Conservation (phyloP, 2,329 filamentous ascomycete genomes). For the Beauveria caledonica region DNA sequence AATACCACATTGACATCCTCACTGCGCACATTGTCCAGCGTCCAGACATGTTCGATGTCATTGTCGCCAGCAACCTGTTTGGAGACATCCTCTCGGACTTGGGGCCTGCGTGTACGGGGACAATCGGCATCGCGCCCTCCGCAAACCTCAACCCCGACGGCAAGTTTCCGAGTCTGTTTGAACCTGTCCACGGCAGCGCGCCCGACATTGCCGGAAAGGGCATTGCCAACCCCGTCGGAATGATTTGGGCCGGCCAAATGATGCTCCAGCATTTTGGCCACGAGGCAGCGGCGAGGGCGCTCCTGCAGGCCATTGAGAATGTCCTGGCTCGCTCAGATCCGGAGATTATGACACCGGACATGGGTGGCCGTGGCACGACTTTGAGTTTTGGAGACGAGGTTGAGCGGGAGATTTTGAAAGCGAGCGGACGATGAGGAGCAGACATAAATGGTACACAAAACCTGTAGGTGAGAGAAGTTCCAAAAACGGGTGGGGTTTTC, state of each 20-base stretch:
- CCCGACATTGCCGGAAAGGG: constrained; percentile 67
- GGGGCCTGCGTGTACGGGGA: constrained; percentile 60
- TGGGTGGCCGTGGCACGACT: constrained; percentile 23
- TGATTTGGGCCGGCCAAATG: constrained; percentile 60
- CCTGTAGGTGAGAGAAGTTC: not conserved
- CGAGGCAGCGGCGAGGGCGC: constrained; percentile 36
- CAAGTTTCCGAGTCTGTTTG: constrained; percentile 52
- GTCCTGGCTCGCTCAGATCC: constrained; percentile 43
- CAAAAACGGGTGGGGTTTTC: no score
- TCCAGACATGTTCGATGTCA: constrained; percentile 51
- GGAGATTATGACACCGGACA: constrained; percentile 23
- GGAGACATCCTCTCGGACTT: constrained; percentile 65
- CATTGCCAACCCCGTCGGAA: constrained; percentile 64
- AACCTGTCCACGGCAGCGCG: constrained; percentile 67
- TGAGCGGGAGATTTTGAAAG: constrained; percentile 16
- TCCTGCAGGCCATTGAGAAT: constrained; percentile 53
- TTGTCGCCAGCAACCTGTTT: constrained; percentile 55
- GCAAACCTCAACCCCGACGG: constrained; percentile 56
- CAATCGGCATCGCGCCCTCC: constrained; percentile 65
- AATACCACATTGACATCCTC: constrained; percentile 61
- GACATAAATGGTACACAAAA: not conserved
- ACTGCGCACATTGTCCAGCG: constrained; percentile 55
- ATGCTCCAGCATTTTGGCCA: constrained; percentile 20
- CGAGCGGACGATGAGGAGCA: not conserved
- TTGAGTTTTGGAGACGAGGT: constrained; percentile 17